Evolutionary conservation across 176 grass and related monocot species (phyloP).

Genomic region (Poa pratensis): DNA sequence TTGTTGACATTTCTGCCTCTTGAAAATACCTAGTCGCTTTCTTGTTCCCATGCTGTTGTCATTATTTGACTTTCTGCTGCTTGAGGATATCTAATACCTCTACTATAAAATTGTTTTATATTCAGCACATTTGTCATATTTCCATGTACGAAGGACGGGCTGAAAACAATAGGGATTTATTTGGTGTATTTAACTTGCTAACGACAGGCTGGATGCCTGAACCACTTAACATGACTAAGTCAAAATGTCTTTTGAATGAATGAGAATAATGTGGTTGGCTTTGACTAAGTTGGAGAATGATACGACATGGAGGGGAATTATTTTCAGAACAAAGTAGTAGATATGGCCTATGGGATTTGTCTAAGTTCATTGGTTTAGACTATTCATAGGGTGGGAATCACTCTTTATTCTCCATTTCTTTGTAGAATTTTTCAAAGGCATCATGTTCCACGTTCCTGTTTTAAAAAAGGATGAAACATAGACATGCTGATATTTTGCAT

Average conservation of each 20-base stretch:
- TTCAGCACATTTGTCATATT: not conserved
- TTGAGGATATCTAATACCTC: not conserved
- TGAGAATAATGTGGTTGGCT: not conserved
- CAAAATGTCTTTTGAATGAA: not conserved
- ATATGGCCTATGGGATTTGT: not conserved
- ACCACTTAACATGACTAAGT: not conserved
- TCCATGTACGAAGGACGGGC: not conserved
- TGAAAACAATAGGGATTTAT: not conserved
- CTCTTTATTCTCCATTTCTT: constrained; percentile 20
- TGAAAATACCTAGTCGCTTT: not conserved
- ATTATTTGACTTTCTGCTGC: constrained; percentile 31
- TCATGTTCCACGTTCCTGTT: constrained; percentile 3
- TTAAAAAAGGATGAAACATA: not conserved
- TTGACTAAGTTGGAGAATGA: constrained; percentile 2
- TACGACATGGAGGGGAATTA: not conserved
- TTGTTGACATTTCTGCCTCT: constrained; percentile 26
- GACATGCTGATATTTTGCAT: not conserved
- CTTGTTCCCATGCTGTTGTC: not conserved
- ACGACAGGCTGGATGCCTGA: not conserved
- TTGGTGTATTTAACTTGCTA: not conserved
- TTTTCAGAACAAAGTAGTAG: constrained; percentile 12
- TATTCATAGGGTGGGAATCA: not conserved
- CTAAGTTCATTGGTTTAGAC: not conserved
- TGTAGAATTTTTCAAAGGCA: not conserved
- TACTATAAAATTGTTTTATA: constrained; percentile 2